Percentiles rank a stretch among this genome's conserved stretches.
These are phyloP conservation scores for Plasmodium blacklocki DNA, from an alignment of 169 alveolate genomes.

Conservation along the genomic window DNA sequence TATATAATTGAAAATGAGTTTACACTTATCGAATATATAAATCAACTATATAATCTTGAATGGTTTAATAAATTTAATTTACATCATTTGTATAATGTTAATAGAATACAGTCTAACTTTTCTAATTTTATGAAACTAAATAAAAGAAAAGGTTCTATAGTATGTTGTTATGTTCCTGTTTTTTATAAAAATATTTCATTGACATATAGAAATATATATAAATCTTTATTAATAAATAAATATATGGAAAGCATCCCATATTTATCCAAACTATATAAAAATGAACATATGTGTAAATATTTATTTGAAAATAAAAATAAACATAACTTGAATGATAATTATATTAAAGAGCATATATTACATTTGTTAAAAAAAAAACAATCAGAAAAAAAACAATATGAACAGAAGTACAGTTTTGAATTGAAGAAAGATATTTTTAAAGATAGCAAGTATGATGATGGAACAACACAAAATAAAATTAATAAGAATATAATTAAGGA, in stretches of 20 bases:
- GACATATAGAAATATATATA: constrained; percentile 62
- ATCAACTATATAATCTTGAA: constrained; percentile 56
- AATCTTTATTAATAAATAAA: constrained; percentile 31
- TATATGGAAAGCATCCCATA: constrained; percentile 43
- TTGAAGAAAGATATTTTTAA: too few species aligned
- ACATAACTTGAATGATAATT: background rate
- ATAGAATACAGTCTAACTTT: constrained; percentile 29
- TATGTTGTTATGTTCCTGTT: constrained; percentile 66
- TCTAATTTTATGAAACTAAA: constrained; percentile 26
- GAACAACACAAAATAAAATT: too few species aligned
- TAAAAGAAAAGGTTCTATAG: background rate
- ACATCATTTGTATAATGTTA: constrained; percentile 52
- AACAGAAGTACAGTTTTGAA: background rate
- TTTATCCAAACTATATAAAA: constrained; percentile 20
- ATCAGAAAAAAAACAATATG: background rate
- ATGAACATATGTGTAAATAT: constrained; percentile 1
- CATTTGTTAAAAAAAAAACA: background rate
- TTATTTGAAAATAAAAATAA: background rate
- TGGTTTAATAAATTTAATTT: constrained; percentile 71
- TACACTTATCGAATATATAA: constrained; percentile 37
- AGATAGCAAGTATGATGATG: too few species aligned
- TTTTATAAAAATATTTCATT: constrained; percentile 45
- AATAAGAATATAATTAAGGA: too few species aligned
- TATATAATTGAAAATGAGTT: constrained; percentile 42
- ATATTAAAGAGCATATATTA: background rate